Evolutionary conservation across 2,329 filamentous ascomycete species (phyloP).

Genomic region (Calonectria leucothoes): DNA sequence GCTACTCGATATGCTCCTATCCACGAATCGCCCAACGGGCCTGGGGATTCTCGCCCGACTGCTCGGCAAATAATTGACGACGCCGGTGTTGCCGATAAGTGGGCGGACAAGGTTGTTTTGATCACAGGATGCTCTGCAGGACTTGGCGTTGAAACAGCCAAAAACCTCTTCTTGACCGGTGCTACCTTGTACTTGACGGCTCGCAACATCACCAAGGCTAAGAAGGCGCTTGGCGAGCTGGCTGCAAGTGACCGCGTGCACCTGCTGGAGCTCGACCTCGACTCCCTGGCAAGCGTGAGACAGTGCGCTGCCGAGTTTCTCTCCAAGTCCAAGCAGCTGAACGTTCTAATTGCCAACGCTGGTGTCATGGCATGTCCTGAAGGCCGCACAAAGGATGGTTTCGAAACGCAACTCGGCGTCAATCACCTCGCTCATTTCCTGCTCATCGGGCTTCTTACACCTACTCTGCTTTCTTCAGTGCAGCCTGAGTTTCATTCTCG

Average conservation of each 20-base stretch:
- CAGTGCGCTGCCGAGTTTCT: background rate
- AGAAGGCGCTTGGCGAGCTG: background rate
- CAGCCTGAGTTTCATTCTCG: slow-evolving; percentile 42
- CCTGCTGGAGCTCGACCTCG: background rate
- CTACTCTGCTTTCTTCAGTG: slow-evolving; percentile 44
- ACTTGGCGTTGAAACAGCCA: background rate
- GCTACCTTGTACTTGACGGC: background rate
- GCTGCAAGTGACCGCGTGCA: background rate
- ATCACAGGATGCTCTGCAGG: slow-evolving; percentile 7
- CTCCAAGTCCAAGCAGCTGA: slow-evolving; percentile 30
- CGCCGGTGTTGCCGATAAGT: background rate
- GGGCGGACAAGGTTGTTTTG: background rate
- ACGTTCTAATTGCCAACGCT: slow-evolving; percentile 58
- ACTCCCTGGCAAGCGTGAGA: background rate
- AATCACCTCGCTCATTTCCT: slow-evolving; percentile 60
- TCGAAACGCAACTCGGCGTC: slow-evolving; percentile 56
- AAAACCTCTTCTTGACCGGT: background rate
- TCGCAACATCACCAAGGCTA: background rate
- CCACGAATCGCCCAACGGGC: background rate
- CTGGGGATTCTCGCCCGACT: background rate
- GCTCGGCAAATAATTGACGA: background rate
- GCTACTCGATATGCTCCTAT: background rate
- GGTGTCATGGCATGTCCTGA: slow-evolving; percentile 50
- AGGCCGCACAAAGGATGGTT: slow-evolving; percentile 51
- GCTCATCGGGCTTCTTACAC: slow-evolving; percentile 54